These are phyloP conservation scores for Aspergillus puulaauensis DNA, from an alignment of 2,329 filamentous ascomycete species.

Conservation along the genomic window DNA sequence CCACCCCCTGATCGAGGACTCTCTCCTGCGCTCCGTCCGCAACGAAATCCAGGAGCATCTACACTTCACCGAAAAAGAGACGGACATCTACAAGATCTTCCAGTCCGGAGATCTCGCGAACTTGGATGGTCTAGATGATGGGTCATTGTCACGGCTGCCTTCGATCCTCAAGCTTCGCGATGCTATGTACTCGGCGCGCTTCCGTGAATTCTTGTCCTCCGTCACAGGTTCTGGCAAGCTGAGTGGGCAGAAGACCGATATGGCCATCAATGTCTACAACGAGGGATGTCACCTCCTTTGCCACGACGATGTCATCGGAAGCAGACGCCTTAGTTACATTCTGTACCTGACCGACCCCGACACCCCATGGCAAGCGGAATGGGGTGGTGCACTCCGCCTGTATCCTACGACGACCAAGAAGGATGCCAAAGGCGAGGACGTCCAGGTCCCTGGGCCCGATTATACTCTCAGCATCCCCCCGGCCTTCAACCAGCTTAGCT, in stretches of 20 bases:
- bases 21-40: slow-evolving; percentile 81
- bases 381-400: slow-evolving; percentile 87
- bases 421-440: slow-evolving; percentile 69
- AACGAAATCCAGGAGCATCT: slow-evolving; percentile 86
- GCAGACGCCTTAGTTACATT: slow-evolving; percentile 91
- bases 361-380: slow-evolving; percentile 81
- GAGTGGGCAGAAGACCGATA: slow-evolving; percentile 93
- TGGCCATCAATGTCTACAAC: slow-evolving; percentile 98
- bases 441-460: slow-evolving; percentile 78
- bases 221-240: slow-evolving; percentile 85
- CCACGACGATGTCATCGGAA: slow-evolving; percentile 99
- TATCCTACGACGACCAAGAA: slow-evolving; percentile 70
- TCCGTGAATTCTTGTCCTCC: slow-evolving; percentile 82
- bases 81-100: slow-evolving; percentile 99
- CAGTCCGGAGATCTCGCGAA: slow-evolving; percentile 97
- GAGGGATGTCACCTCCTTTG: slow-evolving; percentile 93
- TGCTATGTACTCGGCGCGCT: slow-evolving; percentile 85
- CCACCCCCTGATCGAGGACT: slow-evolving; percentile 72
- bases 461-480: slow-evolving; percentile 82
- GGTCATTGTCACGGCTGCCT: slow-evolving; percentile 79
- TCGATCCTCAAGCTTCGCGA: slow-evolving; percentile 91
- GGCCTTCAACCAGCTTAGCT: slow-evolving; percentile 95
- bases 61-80: slow-evolving; percentile 96
- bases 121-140: slow-evolving; percentile 86
- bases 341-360: slow-evolving; percentile 94